These are phyloP conservation scores for Westerdykella ornata DNA, from an alignment of 2,329 filamentous ascomycete species.

Conservation along the genomic window DNA sequence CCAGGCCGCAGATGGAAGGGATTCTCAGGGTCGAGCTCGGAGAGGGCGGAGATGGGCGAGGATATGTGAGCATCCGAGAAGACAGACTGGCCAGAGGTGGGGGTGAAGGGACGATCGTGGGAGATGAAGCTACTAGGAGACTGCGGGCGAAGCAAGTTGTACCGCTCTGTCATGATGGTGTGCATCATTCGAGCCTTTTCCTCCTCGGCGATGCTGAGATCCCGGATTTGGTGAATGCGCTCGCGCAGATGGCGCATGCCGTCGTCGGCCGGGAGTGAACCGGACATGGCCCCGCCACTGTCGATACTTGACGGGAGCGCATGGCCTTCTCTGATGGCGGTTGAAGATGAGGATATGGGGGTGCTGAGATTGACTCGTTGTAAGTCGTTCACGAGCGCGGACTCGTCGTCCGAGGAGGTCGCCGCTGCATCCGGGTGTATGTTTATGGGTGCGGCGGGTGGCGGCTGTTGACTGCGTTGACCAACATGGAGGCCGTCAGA, in stretches of 20 bases:
- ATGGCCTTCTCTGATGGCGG: slow-evolving; percentile 7
- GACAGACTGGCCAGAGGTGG: slow-evolving; percentile 30
- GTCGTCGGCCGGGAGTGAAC: slow-evolving; percentile 44
- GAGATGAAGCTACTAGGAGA: slow-evolving; percentile 37
- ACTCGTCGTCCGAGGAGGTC: slow-evolving; percentile 31
- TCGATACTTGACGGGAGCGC: background rate
- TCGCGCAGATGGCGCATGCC: slow-evolving; percentile 44
- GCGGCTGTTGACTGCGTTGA: background rate
- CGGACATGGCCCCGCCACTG: slow-evolving; percentile 19
- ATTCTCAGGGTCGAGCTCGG: slow-evolving; percentile 30
- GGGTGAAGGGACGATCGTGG: slow-evolving; percentile 35
- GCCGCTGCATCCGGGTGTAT: slow-evolving; percentile 13
- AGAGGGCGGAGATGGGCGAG: slow-evolving; percentile 30
- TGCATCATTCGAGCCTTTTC: slow-evolving; percentile 48
- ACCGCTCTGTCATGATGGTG: slow-evolving; percentile 45
- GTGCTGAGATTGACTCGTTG: slow-evolving; percentile 20
- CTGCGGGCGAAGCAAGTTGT: slow-evolving; percentile 34
- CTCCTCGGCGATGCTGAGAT: slow-evolving; percentile 39
- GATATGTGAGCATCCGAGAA: slow-evolving; percentile 31
- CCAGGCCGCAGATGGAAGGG: slow-evolving; percentile 32
- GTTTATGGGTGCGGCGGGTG: slow-evolving; percentile 18
- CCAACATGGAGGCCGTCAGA: slow-evolving; percentile 4
- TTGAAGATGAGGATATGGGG: slow-evolving; percentile 19
- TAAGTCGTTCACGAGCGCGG: slow-evolving; percentile 23
- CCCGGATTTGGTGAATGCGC: slow-evolving; percentile 44